These are phyloP conservation scores for Tuber magnatum DNA, from an alignment of 495 filamentous ascomycete species.

Conservation along the genomic window DNA sequence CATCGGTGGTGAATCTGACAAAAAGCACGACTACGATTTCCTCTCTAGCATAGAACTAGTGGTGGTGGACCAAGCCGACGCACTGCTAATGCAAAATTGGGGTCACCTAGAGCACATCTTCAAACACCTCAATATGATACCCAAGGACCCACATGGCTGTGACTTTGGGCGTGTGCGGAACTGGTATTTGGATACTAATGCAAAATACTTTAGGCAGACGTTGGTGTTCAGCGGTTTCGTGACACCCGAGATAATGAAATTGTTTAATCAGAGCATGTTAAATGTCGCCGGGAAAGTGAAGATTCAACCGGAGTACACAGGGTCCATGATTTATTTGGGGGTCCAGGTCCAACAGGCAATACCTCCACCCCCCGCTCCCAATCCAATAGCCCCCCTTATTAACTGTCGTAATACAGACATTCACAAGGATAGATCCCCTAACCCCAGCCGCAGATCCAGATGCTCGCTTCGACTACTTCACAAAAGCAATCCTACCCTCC, in stretches of 20 bases:
- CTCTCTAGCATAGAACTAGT: slow-evolving; percentile 85
- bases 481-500: slow-evolving; percentile 64
- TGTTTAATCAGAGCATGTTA: slow-evolving; percentile 66
- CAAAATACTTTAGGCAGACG: slow-evolving; percentile 73
- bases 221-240: slow-evolving; percentile 72
- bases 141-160: slow-evolving; percentile 81
- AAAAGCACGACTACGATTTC: slow-evolving; percentile 84
- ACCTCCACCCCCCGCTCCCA: not conserved
- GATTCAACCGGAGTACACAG: slow-evolving; percentile 57
- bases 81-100: slow-evolving; percentile 96
- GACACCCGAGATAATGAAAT: slow-evolving; percentile 77
- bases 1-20: slow-evolving; percentile 57
- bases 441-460: slow-evolving; percentile 69
- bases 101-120: slow-evolving; percentile 87
- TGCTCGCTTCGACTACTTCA: slow-evolving; percentile 86
- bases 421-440: slow-evolving; percentile 73
- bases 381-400: no score
- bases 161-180: slow-evolving; percentile 85
- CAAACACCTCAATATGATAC: slow-evolving; percentile 84
- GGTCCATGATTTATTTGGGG: slow-evolving; percentile 59
- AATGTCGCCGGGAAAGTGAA: slow-evolving; percentile 74
- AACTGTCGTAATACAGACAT: slow-evolving; percentile 42
- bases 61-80: slow-evolving; percentile 86
- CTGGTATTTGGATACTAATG: slow-evolving; percentile 85
- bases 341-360: slow-evolving; percentile 66